phyloP scores from a whole-genome alignment of 129 eudicot genomes.

The Pseudognaphalium luteoalbum region DNA sequence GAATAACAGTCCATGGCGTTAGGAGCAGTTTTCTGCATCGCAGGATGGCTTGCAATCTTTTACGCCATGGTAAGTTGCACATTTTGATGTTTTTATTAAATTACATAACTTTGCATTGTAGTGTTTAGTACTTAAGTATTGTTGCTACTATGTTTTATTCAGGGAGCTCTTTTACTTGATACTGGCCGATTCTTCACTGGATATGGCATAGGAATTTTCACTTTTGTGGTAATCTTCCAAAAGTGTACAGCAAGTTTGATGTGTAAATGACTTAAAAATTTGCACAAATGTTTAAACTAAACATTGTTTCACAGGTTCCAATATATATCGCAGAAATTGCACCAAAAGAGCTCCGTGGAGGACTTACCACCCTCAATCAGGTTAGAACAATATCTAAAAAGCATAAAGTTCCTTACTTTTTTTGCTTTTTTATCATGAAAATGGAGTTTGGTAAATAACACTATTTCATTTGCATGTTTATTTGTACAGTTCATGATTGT shows the following conservation, averaged over 20 bases:
- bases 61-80: constrained; percentile 48
- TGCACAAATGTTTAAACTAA: constrained; percentile 6
- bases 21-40: constrained; percentile 66
- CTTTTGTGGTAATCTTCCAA: constrained; percentile 60
- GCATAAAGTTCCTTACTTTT: neutral
- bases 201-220: constrained; percentile 71
- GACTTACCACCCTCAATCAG: constrained; percentile 78
- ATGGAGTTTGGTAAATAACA: constrained; percentile 9
- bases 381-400: constrained; percentile 28
- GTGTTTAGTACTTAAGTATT: constrained; percentile 3
- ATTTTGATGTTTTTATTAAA: neutral
- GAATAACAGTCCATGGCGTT: constrained; percentile 73
- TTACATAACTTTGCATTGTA: neutral
- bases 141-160: constrained; percentile 20
- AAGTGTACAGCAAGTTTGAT: neutral
- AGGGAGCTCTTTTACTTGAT: constrained; percentile 71
- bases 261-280: neutral
- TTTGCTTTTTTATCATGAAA: neutral
- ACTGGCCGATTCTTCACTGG: constrained; percentile 81
- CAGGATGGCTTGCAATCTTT: constrained; percentile 83
- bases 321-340: constrained; percentile 82
- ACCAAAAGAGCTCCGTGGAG: constrained; percentile 85
- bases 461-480: neutral
- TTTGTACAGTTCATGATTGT: constrained; percentile 75
- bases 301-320: constrained; percentile 50